Base-by-base conservation (phyloP, 2,329 filamentous ascomycete genomes). In the Aspergillus texensis region DNA sequence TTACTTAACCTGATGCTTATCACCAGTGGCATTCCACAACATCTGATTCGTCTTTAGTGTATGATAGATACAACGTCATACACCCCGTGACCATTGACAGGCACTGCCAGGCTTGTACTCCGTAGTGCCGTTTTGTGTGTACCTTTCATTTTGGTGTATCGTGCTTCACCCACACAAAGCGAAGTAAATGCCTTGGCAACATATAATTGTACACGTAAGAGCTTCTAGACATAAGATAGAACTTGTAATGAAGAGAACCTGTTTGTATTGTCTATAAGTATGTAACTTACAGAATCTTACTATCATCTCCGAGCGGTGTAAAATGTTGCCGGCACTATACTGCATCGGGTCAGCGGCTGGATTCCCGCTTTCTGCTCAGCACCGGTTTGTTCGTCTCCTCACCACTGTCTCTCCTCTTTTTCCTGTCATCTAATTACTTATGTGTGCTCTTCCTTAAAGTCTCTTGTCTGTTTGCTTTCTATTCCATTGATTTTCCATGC, bases 281-380 rank as follows among this genome's bases (percentile, higher is more conserved):
- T 28, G 28, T 53, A 53, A 53, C 19, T 53, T 53, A 53, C 50
- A 34, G 50, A 26, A 53, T 41, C 57, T 34, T 53, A 30, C 26
- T 30, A 21, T 59, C 46, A n/a, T 32, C 26, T 45, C 43, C 48
- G 46, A 58, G 53, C 65, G 58, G 62, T 64, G 58, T 66, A 65
- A 67, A 58, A 61, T 69, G 56, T 54, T n/a, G 24, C 69, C 68
- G 70, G 55, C 41, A 30, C 71, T 69, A 73, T 60, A 54, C 67
- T 62, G 53, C 45, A 63, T 69, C 46, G 58, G 66, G 67, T 39
- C 65, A 57, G 58, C 48, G 58, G 62, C 64, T 57, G 62, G 64
- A 59, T 60, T 64, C 64, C 64, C 65, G 63, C 63, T 59, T 62
- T 63, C 65, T 63, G 59, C 66, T 68, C 65, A 68, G 65, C 62